These are phyloP conservation scores for Cicer pinnatifidum DNA, from an alignment of 306 rosid species.

Conservation along the genomic window DNA sequence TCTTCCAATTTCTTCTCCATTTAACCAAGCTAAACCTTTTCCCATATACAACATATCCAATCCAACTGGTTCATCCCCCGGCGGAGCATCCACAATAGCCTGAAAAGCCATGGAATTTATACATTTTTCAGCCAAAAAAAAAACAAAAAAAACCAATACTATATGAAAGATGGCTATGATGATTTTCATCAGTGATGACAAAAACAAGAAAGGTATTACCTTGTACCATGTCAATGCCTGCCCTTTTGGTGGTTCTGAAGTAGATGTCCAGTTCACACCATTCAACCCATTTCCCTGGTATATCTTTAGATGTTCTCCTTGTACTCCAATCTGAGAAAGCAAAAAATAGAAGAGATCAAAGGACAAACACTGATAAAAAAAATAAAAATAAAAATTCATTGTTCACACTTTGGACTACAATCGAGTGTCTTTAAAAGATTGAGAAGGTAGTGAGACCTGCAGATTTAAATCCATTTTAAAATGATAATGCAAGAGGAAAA, in stretches of 20 bases:
- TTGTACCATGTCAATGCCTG: slow-evolving; percentile 94
- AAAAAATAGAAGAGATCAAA: slow-evolving; percentile 30
- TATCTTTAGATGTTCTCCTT: slow-evolving; percentile 73
- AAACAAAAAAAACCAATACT: neutral
- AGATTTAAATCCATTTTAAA: neutral
- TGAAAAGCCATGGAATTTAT: slow-evolving; percentile 46
- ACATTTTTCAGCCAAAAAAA: neutral
- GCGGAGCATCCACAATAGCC: slow-evolving; percentile 76
- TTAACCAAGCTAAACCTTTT: slow-evolving; percentile 96
- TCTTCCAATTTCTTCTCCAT: slow-evolving; percentile 98
- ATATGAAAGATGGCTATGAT: slow-evolving; percentile 31
- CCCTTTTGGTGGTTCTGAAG: slow-evolving; percentile 65
- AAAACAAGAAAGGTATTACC: slow-evolving; percentile 55
- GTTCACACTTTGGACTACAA: neutral
- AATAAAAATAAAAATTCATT: neutral
- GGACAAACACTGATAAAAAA: neutral
- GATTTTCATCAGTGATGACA: slow-evolving; percentile 15
- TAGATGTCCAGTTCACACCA: slow-evolving; percentile 67
- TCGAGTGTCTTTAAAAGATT: neutral
- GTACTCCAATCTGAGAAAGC: slow-evolving; percentile 71
- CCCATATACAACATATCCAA: slow-evolving; percentile 95
- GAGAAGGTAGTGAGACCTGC: slow-evolving; percentile 16
- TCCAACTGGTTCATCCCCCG: slow-evolving; percentile 83
- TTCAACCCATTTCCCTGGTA: slow-evolving; percentile 60
- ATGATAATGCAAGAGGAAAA: slow-evolving; percentile 30